Conservation (phyloP, 306 rosid species). For the Rubus idaeus region DNA sequence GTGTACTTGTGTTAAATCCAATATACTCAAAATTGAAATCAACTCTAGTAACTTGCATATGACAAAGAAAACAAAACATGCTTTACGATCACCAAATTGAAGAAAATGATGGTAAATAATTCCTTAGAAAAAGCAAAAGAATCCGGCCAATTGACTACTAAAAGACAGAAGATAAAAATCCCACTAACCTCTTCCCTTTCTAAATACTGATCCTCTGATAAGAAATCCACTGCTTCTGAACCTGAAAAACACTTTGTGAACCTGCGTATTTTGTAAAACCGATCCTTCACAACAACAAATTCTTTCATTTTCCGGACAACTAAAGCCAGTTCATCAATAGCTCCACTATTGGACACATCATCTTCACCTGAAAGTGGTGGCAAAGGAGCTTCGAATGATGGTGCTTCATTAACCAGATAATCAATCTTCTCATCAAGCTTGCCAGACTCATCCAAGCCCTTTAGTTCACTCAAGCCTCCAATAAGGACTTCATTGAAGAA, state of each 20-base stretch:
- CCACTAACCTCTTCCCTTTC: conserved; percentile 80
- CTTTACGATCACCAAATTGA: background rate
- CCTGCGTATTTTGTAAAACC: conserved; percentile 76
- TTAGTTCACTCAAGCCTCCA: conserved; percentile 78
- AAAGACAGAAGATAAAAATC: conserved; percentile 8
- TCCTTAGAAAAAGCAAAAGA: background rate
- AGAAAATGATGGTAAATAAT: background rate
- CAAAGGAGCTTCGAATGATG: conserved; percentile 62
- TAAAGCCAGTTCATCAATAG: conserved; percentile 71
- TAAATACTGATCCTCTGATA: conserved; percentile 92
- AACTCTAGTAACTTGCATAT: background rate
- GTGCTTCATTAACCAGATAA: conserved; percentile 61
- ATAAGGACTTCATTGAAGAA: conserved; percentile 75
- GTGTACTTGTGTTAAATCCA: background rate
- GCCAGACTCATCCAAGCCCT: conserved; percentile 60
- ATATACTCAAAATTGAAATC: background rate
- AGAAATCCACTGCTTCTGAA: conserved; percentile 82
- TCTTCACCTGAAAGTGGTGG: conserved; percentile 94
- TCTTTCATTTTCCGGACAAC: conserved; percentile 81
- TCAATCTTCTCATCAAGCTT: conserved; percentile 78
- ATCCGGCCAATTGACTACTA: background rate
- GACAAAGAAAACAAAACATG: background rate
- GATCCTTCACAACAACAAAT: conserved; percentile 64
- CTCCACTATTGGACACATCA: conserved; percentile 59
- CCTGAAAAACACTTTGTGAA: conserved; percentile 70